Conservation (phyloP, 306 rosid species). For the Cajanus cajan region DNA sequence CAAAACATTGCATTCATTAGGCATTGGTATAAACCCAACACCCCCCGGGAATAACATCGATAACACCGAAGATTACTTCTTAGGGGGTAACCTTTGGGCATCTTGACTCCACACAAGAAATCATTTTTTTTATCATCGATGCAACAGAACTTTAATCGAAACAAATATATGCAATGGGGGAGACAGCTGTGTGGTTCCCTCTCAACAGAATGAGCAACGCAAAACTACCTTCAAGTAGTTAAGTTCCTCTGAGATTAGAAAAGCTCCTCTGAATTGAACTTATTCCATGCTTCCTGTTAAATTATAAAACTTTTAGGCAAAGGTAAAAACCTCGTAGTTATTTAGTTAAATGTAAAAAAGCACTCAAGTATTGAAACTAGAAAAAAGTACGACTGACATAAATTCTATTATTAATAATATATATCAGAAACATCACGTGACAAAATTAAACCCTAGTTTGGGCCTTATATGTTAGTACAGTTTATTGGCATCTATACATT, state of each 20-base stretch:
- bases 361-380: not conserved
- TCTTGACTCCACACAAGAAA: constrained; percentile 27
- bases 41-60: constrained; percentile 27
- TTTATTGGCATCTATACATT: not conserved
- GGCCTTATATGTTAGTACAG: not conserved
- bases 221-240: constrained; percentile 26
- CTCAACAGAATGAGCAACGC: constrained; percentile 31
- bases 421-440: not conserved
- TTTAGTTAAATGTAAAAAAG: not conserved
- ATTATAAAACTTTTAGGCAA: constrained; percentile 27
- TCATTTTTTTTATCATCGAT: not conserved
- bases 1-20: constrained; percentile 28
- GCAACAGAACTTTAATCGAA: constrained; percentile 32
- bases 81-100: constrained; percentile 15
- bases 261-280: constrained; percentile 97
- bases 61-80: constrained; percentile 19
- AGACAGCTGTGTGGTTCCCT: constrained; percentile 18
- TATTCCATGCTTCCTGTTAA: constrained; percentile 95
- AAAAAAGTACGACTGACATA: not conserved
- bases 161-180: constrained; percentile 13
- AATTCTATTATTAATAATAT: not conserved
- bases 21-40: constrained; percentile 12
- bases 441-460: not conserved
- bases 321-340: not conserved
- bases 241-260: constrained; percentile 49